Evolutionary conservation across 768 basidiomycete genomes (phyloP).

Genomic region (Phlegmacium glaucopus): DNA sequence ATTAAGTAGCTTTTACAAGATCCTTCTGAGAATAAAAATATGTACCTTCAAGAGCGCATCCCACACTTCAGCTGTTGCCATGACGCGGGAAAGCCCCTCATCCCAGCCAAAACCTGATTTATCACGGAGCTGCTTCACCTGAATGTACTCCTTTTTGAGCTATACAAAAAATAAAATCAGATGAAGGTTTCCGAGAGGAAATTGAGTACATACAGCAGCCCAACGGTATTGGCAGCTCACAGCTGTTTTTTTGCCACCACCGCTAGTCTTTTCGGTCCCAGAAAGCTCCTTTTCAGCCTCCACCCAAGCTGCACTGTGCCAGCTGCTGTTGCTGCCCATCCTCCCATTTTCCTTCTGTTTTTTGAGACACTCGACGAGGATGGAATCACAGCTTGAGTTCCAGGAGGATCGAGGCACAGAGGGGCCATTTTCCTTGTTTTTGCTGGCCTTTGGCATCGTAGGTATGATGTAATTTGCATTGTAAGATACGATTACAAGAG

Average conservation of each 20-base stretch:
- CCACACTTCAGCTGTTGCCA: constrained; percentile 26
- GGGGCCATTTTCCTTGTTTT: not conserved
- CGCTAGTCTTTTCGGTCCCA: constrained; percentile 9
- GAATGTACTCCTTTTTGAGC: constrained; percentile 19
- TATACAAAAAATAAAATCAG: constrained; percentile 6
- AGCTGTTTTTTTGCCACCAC: constrained; percentile 9
- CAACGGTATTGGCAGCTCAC: constrained; percentile 14
- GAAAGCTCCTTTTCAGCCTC: constrained; percentile 11
- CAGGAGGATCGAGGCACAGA: constrained; percentile 1
- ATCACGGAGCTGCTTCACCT: constrained; percentile 15
- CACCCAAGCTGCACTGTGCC: constrained; percentile 13
- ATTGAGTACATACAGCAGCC: constrained; percentile 7
- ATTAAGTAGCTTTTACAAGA: constrained; percentile 1
- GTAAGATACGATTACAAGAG: not conserved
- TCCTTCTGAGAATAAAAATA: constrained; percentile 1
- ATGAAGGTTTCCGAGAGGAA: constrained; percentile 1
- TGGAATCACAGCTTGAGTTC: constrained; percentile 12
- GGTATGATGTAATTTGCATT: not conserved
- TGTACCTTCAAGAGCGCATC: constrained; percentile 11
- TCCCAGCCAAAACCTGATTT: constrained; percentile 29
- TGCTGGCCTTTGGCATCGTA: not conserved
- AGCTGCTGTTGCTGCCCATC: constrained; percentile 17
- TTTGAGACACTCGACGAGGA: constrained; percentile 14
- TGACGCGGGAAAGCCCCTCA: constrained; percentile 16
- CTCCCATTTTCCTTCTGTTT: constrained; percentile 13